phyloP scores from a whole-genome alignment of 805 yeast genomes.

The Candida sphagnicola region DNA sequence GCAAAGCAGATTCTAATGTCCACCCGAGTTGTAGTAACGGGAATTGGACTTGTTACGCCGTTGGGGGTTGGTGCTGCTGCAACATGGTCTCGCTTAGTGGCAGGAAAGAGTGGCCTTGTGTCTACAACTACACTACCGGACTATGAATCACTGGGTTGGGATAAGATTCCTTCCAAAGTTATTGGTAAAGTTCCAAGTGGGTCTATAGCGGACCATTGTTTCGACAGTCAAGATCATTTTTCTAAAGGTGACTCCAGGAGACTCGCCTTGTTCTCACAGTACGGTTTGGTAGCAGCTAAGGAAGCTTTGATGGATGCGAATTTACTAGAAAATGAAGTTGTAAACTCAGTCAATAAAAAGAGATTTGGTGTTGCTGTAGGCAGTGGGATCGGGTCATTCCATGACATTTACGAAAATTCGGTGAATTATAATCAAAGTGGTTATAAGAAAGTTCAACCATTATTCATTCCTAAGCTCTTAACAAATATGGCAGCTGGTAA shows the following conservation, averaged over 20 bases:
- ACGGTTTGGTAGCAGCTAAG: conserved; percentile 68
- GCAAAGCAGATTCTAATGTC: no score
- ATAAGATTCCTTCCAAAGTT: conserved; percentile 61
- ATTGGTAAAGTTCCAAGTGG: conserved; percentile 73
- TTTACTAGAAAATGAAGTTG: conserved; percentile 9
- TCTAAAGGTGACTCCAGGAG: conserved; percentile 51
- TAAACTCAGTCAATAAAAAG: conserved; percentile 37
- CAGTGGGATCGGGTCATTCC: conserved; percentile 87
- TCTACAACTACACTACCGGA: conserved; percentile 44
- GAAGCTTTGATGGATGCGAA: conserved; percentile 75
- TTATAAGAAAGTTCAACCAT: conserved; percentile 73
- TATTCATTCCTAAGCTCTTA: conserved; percentile 78
- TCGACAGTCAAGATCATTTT: conserved; percentile 52
- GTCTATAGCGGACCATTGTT: conserved; percentile 37
- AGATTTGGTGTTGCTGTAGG: conserved; percentile 81
- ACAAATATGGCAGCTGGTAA: conserved; percentile 95
- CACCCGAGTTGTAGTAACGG: conserved; percentile 86
- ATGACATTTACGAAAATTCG: conserved; percentile 64
- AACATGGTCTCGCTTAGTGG: conserved; percentile 53
- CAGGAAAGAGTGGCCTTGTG: conserved; percentile 53
- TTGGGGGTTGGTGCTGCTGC: conserved; percentile 64
- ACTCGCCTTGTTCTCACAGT: conserved; percentile 70
- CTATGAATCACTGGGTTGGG: conserved; percentile 43
- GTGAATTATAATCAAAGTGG: conserved; percentile 42
- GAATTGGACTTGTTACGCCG: conserved; percentile 84